A percentile compares a stretch with the other conserved stretches of the same genome.
phyloP scores from a whole-genome alignment of 257 asterid species.

The Solanum okadae region DNA sequence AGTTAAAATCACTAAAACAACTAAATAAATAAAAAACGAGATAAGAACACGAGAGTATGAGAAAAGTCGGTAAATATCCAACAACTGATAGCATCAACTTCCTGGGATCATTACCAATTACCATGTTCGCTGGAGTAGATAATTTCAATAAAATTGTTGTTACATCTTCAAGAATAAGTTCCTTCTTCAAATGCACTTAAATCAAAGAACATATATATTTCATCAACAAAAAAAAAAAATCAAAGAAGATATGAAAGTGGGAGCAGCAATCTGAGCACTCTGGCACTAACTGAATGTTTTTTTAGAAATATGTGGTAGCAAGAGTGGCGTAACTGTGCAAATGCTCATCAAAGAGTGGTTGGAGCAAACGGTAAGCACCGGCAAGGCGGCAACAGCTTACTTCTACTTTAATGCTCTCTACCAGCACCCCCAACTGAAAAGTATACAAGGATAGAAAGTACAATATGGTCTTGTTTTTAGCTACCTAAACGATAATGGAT shows the following conservation, averaged over 20 bases:
- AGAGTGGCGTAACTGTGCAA: neutral
- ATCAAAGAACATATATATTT: neutral
- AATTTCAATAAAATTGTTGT: neutral
- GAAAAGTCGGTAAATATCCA: neutral
- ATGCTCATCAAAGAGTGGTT: neutral
- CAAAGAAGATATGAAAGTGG: neutral
- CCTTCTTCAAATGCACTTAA: neutral
- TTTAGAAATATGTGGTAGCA: neutral
- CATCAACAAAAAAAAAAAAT: neutral
- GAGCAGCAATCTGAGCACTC: neutral
- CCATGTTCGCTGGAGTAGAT: neutral
- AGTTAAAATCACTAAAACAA: neutral
- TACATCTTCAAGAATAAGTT: neutral
- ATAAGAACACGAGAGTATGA: neutral
- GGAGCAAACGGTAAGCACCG: neutral
- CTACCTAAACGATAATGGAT: neutral
- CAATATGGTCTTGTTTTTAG: neutral
- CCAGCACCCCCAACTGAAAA: neutral
- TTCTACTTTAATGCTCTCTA: neutral
- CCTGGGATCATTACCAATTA: neutral
- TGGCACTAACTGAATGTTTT: neutral
- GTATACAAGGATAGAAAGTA: neutral
- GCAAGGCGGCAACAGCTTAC: neutral
- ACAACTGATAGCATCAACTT: neutral
- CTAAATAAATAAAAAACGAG: neutral